Evolutionary conservation across 2,329 filamentous ascomycete species (phyloP).

Genomic region (Aspergillus terreus): DNA sequence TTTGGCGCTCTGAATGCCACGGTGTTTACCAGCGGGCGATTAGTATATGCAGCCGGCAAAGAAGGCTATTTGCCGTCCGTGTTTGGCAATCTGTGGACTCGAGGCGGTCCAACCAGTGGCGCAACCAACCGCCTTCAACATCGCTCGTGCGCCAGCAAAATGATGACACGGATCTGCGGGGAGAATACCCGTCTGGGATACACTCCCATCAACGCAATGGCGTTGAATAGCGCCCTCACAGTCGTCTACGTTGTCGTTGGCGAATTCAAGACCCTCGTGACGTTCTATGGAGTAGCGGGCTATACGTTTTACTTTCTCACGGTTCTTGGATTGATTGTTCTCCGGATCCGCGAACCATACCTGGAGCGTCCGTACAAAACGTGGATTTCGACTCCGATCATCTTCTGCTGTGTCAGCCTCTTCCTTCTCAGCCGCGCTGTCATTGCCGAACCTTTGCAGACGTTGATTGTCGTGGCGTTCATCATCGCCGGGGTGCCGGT

Average conservation of each 20-base stretch:
- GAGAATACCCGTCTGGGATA: conserved; percentile 80
- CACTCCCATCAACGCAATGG: conserved; percentile 89
- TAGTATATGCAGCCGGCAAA: conserved; percentile 91
- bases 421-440: conserved; percentile 86
- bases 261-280: conserved; percentile 86
- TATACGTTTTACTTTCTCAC: conserved; percentile 98
- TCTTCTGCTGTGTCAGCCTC: conserved; percentile 95
- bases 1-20: conserved; percentile 93
- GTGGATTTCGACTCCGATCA: conserved; percentile 95
- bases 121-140: conserved; percentile 35
- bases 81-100: conserved; percentile 78
- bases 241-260: conserved; percentile 76
- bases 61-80: conserved; percentile 86
- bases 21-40: conserved; percentile 85
- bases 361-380: conserved; percentile 89
- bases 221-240: conserved; percentile 74
- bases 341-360: conserved; percentile 80
- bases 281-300: conserved; percentile 95
- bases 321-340: conserved; percentile 85
- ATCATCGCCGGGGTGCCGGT: conserved; percentile 79
- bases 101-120: conserved; percentile 30
- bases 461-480: conserved; percentile 79
- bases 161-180: conserved; percentile 61
- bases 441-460: conserved; percentile 88
- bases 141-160: conserved; percentile 56